Conservation (phyloP, 2,329 filamentous ascomycete species). For the Mycosphaerelloides madeirae region DNA sequence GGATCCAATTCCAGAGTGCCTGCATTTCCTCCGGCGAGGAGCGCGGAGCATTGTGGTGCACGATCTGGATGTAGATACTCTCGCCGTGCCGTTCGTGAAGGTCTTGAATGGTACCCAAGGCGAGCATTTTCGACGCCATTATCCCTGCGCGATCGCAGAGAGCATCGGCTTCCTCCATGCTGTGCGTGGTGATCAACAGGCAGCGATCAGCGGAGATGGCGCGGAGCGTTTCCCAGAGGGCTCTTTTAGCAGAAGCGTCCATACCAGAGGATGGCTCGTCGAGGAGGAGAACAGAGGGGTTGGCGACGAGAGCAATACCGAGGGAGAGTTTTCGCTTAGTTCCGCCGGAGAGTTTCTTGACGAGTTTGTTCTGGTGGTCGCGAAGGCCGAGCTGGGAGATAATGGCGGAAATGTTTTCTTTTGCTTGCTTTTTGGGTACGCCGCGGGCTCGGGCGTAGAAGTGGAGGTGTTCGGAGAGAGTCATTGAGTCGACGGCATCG, state of each 20-base stretch:
- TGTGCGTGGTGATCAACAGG: constrained; percentile 86
- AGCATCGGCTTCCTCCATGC: constrained; percentile 88
- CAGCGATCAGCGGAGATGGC: constrained; percentile 67
- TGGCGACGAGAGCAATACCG: constrained; percentile 84
- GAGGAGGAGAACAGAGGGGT: constrained; percentile 75
- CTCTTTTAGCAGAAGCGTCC: constrained; percentile 78
- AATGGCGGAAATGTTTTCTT: constrained; percentile 69
- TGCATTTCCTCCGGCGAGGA: constrained; percentile 64
- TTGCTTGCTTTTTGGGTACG: constrained; percentile 55
- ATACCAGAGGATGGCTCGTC: constrained; percentile 84
- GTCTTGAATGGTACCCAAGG: constrained; percentile 66
- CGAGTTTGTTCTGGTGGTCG: constrained; percentile 66
- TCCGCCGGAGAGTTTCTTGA: constrained; percentile 72
- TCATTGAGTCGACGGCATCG: constrained; percentile 72
- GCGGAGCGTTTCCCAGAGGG: constrained; percentile 81
- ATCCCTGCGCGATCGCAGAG: constrained; percentile 77
- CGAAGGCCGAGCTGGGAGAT: constrained; percentile 70
- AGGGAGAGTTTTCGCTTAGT: constrained; percentile 84
- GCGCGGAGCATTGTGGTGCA: constrained; percentile 66
- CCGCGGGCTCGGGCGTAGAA: constrained; percentile 83
- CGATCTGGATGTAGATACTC: constrained; percentile 65
- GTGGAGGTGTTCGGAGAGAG: constrained; percentile 72
- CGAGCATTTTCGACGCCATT: constrained; percentile 72
- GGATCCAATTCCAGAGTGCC: constrained; percentile 61
- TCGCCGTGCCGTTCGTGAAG: constrained; percentile 69